Conservation (phyloP, 805 yeast genomes). For the Barnettozyma sp. region DNA sequence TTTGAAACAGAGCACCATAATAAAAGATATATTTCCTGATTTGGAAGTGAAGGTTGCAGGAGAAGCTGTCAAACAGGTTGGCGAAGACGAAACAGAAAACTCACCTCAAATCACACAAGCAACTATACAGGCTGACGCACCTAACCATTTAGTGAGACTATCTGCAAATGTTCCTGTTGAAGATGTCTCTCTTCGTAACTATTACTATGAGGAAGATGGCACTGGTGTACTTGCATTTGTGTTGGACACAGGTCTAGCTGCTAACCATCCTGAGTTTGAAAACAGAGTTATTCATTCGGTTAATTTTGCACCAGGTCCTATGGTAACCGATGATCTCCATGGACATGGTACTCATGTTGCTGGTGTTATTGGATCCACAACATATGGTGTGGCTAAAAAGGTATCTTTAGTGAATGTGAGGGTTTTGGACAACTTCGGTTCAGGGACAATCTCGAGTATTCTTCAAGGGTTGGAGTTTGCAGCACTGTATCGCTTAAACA, state of each 20-base stretch:
- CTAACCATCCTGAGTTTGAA: conserved; percentile 51
- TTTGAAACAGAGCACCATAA: conserved; percentile 4
- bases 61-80: not conserved
- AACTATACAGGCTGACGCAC: conserved; percentile 38
- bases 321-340: conserved; percentile 41
- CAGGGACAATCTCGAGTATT: conserved; percentile 57
- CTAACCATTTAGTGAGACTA: conserved; percentile 57
- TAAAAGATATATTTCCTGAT: conserved; percentile 25
- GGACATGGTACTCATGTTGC: conserved; percentile 97
- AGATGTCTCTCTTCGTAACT: conserved; percentile 25
- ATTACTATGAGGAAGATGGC: conserved; percentile 48
- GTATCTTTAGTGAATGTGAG: conserved; percentile 60
- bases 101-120: not conserved
- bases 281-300: conserved; percentile 55
- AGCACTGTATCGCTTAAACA: conserved; percentile 43
- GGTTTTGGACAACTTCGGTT: conserved; percentile 58
- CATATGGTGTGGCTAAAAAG: conserved; percentile 78
- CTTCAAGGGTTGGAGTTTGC: conserved; percentile 61
- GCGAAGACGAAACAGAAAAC: conserved; percentile 1
- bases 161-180: conserved; percentile 37
- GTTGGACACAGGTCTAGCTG: conserved; percentile 72
- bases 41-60: conserved; percentile 32
- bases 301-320: conserved; percentile 47
- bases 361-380: conserved; percentile 72
- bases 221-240: conserved; percentile 64